phyloP scores from a whole-genome alignment of 192 early-diverging fungal genomes.

The Obelidium mucronatum region DNA sequence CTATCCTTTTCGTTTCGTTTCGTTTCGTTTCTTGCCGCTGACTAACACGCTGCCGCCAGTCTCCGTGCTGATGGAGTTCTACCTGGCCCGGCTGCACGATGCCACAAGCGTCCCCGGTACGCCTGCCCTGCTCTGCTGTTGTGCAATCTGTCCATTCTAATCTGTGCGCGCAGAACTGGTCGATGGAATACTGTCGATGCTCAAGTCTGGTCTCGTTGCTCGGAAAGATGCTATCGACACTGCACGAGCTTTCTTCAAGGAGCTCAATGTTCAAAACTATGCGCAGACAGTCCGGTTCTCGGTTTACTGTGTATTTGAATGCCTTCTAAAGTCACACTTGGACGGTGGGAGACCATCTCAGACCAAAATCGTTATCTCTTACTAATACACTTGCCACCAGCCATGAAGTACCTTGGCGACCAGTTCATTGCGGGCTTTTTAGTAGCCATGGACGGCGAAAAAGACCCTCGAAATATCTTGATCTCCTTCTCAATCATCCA shows the following conservation, averaged over 20 bases:
- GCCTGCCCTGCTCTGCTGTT: background rate
- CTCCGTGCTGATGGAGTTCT: slow-evolving; percentile 39
- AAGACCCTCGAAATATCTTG: slow-evolving; percentile 96
- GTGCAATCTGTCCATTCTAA: no score
- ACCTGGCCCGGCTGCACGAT: slow-evolving; percentile 7
- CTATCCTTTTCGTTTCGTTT: no score
- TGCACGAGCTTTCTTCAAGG: slow-evolving; percentile 71
- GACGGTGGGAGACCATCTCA: slow-evolving; percentile 49
- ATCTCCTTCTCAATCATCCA: slow-evolving; percentile 82
- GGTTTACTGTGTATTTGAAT: slow-evolving; percentile 77
- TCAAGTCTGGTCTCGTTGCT: slow-evolving; percentile 33
- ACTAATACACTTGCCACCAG: background rate
- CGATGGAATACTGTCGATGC: slow-evolving; percentile 48
- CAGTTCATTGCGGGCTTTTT: slow-evolving; percentile 39
- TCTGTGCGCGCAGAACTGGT: slow-evolving; percentile 31
- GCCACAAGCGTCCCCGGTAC: slow-evolving; percentile 8
- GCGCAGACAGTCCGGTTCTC: slow-evolving; percentile 83
- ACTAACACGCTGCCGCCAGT: no score
- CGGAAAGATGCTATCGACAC: slow-evolving; percentile 33
- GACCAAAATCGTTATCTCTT: slow-evolving; percentile 34
- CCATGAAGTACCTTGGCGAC: slow-evolving; percentile 31
- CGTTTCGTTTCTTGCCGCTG: no score
- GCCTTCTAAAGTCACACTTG: slow-evolving; percentile 65
- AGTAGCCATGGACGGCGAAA: slow-evolving; percentile 87
- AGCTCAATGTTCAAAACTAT: slow-evolving; percentile 91